A percentile compares a stretch with the other conserved stretches of the same genome.
These are phyloP conservation scores for Saitozyma sp. DNA, from an alignment of 768 basidiomycete genomes.

Conservation along the genomic window DNA sequence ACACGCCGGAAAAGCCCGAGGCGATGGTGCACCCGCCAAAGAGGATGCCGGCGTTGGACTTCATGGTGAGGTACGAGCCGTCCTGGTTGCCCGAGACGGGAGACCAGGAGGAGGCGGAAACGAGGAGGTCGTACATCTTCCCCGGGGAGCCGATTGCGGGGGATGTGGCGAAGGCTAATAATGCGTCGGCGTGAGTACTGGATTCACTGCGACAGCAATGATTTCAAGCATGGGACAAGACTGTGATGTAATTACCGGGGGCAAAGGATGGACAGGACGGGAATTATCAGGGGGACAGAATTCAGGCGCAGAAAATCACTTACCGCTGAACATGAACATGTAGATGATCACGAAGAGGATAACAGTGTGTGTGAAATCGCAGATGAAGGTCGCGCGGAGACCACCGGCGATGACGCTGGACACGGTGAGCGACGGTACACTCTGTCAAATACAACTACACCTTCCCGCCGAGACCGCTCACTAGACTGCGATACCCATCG, in stretches of 20 bases:
- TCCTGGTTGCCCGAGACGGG: conserved; percentile 60
- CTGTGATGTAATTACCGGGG: too few relatives aligned
- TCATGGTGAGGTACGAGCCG: conserved; percentile 64
- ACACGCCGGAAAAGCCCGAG: conserved; percentile 23
- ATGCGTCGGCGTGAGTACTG: background rate
- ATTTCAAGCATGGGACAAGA: too few relatives aligned
- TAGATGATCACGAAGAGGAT: conserved; percentile 55
- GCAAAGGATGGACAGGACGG: too few relatives aligned
- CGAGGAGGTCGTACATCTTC: conserved; percentile 58
- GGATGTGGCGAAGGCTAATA: conserved; percentile 42
- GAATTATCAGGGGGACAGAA: background rate
- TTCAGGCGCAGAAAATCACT: background rate
- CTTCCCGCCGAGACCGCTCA: conserved; percentile 8
- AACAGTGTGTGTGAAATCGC: conserved; percentile 55
- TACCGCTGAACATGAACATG: conserved; percentile 51
- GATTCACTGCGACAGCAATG: too few relatives aligned
- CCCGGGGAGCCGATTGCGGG: conserved; percentile 55
- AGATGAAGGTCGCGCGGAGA: conserved; percentile 46
- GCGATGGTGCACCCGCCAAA: conserved; percentile 9
- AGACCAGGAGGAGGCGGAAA: conserved; percentile 56
- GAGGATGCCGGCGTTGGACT: conserved; percentile 52
- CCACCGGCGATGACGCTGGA: conserved; percentile 21
- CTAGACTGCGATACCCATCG: conserved; percentile 57
- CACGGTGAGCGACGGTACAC: background rate
- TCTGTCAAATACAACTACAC: background rate